phyloP scores from a whole-genome alignment of 192 early-diverging fungal species.

The Thoreauomyces humboldtii region DNA sequence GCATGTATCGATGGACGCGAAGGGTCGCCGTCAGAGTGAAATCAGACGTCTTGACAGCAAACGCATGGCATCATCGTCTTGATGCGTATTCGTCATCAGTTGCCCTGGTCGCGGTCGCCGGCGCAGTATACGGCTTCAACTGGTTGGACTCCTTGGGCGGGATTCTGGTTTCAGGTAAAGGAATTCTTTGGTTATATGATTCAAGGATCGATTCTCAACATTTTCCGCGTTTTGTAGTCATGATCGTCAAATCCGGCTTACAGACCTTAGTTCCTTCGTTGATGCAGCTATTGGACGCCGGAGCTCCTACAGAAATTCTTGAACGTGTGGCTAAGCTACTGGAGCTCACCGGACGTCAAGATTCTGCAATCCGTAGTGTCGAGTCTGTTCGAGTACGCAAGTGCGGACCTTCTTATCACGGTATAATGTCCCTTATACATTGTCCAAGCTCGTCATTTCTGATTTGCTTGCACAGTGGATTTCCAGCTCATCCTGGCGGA shows the following conservation, averaged over 20 bases:
- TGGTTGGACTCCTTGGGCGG: constrained; percentile 76
- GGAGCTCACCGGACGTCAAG: no score
- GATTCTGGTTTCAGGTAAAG: constrained; percentile 61
- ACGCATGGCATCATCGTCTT: constrained; percentile 85
- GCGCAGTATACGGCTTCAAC: constrained; percentile 66
- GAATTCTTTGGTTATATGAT: constrained; percentile 1
- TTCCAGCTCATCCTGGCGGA: no score
- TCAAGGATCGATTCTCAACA: neutral
- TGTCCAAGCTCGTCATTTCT: no score
- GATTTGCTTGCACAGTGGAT: no score
- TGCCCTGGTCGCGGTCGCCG: constrained; percentile 70
- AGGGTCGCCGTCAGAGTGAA: constrained; percentile 60
- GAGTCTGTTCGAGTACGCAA: no score
- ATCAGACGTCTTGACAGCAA: constrained; percentile 73
- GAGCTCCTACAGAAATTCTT: no score
- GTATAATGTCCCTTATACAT: no score
- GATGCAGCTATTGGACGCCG: constrained; percentile 51
- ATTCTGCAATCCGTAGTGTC: no score
- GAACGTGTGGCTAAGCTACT: no score
- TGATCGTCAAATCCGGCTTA: constrained; percentile 65
- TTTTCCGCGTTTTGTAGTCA: constrained; percentile 24
- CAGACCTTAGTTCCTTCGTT: constrained; percentile 51
- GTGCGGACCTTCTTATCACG: no score
- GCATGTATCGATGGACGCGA: constrained; percentile 69
- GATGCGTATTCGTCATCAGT: constrained; percentile 73